A percentile compares a stretch with the other conserved stretches of the same genome.
phyloP scores from a whole-genome alignment of 2,329 filamentous ascomycete genomes.

The Didymella pomorum region DNA sequence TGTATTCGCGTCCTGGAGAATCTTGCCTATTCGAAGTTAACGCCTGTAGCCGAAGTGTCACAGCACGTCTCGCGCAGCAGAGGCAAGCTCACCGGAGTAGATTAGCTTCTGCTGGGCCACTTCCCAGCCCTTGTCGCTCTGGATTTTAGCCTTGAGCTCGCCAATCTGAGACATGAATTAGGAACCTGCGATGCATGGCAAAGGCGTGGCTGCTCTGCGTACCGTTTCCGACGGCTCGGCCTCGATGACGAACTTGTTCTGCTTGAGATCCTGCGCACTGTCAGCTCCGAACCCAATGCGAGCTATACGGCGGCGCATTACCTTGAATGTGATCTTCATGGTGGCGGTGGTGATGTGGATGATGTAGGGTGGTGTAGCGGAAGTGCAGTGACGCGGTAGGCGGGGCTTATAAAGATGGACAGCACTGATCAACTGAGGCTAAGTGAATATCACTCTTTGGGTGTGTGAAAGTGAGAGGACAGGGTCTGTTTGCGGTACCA shows the following conservation, averaged over 20 bases:
- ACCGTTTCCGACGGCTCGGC: slow-evolving; percentile 92
- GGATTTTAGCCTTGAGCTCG: slow-evolving; percentile 90
- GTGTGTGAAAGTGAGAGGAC: slow-evolving; percentile 1
- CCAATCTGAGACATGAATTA: slow-evolving; percentile 69
- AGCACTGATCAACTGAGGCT: slow-evolving; percentile 10
- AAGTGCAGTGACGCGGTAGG: slow-evolving; percentile 32
- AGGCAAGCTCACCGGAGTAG: slow-evolving; percentile 79
- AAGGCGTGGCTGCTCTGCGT: slow-evolving; percentile 45
- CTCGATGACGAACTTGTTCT: slow-evolving; percentile 97
- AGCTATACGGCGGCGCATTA: slow-evolving; percentile 42
- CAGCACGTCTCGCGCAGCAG: slow-evolving; percentile 14
- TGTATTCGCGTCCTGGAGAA: slow-evolving; percentile 96
- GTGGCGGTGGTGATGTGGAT: slow-evolving; percentile 37
- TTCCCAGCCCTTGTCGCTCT: slow-evolving; percentile 93
- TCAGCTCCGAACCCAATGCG: slow-evolving; percentile 26
- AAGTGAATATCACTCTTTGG: slow-evolving; percentile 7
- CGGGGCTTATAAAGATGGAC: slow-evolving; percentile 35
- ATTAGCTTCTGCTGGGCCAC: slow-evolving; percentile 92
- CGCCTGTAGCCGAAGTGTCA: slow-evolving; percentile 30
- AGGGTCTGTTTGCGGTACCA: slow-evolving; percentile 1
- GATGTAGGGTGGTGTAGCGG: slow-evolving; percentile 20
- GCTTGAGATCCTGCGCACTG: slow-evolving; percentile 83
- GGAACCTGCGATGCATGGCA: slow-evolving; percentile 24
- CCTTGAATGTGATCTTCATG: slow-evolving; percentile 79
- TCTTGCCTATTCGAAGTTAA: slow-evolving; percentile 75